Conservation (phyloP, 345 rosid genomes). For the Isatis tinctoria region DNA sequence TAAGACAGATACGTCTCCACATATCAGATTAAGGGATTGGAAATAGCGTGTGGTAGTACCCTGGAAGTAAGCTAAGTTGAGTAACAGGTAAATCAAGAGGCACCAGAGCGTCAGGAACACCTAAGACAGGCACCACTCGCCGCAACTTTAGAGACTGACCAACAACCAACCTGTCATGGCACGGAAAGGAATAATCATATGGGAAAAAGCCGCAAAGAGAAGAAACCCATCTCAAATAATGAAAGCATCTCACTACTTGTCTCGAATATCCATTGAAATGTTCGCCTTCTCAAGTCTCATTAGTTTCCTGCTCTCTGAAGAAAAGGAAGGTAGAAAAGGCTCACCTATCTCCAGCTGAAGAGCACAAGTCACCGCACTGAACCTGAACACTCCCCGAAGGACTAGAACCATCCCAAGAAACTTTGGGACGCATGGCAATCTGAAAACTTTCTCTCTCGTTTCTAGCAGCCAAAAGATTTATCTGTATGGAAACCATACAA, state of each 20-base stretch:
- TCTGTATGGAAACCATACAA: conserved; percentile 34
- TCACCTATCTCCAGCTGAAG: conserved; percentile 82
- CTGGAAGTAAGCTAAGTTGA: conserved; percentile 74
- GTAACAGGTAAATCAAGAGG: conserved; percentile 77
- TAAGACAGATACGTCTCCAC: neutral
- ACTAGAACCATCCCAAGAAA: conserved; percentile 70
- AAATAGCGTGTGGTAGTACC: conserved; percentile 42
- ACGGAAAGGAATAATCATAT: conserved; percentile 17
- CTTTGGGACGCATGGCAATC: conserved; percentile 90
- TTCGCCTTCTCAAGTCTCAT: neutral
- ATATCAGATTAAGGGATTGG: neutral
- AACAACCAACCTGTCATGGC: conserved; percentile 57
- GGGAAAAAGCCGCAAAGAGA: neutral
- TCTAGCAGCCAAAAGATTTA: conserved; percentile 91
- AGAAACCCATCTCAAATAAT: conserved; percentile 20
- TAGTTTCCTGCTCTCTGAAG: neutral
- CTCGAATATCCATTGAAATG: neutral
- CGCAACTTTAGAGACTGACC: conserved; percentile 72
- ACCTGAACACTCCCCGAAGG: conserved; percentile 76
- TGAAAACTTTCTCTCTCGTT: conserved; percentile 96
- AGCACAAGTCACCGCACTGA: conserved; percentile 80
- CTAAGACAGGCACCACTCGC: conserved; percentile 71
- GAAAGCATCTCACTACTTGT: neutral
- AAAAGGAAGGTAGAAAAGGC: conserved; percentile 20
- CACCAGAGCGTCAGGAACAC: conserved; percentile 97